Evolutionary conservation across 148 eudicot species (phyloP), one percentile per base, ranked within the genome.

Genomic region (Cornus kousa): DNA sequence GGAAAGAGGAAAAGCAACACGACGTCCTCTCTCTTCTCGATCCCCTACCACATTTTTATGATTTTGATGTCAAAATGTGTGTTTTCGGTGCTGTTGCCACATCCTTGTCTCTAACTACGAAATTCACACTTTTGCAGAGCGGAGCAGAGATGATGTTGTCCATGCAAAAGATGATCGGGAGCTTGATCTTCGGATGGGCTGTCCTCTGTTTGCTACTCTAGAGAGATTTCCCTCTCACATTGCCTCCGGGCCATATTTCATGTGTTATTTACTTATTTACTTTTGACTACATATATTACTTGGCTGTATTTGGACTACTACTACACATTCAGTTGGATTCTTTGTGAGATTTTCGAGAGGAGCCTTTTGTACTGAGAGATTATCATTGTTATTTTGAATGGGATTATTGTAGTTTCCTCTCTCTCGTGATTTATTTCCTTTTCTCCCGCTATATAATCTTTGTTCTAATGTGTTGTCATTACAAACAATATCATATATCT

Each of bases 131-230:
- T 53, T 24, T 78, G 78, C 85, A 87, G 89, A 87, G 89, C 78
- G 89, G 89, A 80, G 89, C 62, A 11, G 82, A 71, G 79, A 77
- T 35, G 77, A 33, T 81, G 24, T 23, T 32, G 35, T 20, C 83
- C 9, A 33, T 66, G 55, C 68, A 31, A 71, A 85, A 62, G 86
- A 84, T 80, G 74, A 39, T 76, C 28, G 85, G 81, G 19, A 78
- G 87, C 84, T 77, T 82, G 73, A 71, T 80, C 55, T 62, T 69
- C 50, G 89, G 87, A 69, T 76, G 79, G 74, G 89, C 80, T 71
- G 48, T 84, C 69, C 74, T 83, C 13, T 67, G 72, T 65, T 71
- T 83, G 73, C 77, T 83, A 35, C 23, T 75, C 33, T 86, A 79
- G 77, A 71, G 35, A 43, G 46, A 37, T 48, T 14, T 33, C 33